Base-by-base conservation (phyloP, 2,329 filamentous ascomycete genomes). In the Parasarocladium wereldwijsianum region DNA sequence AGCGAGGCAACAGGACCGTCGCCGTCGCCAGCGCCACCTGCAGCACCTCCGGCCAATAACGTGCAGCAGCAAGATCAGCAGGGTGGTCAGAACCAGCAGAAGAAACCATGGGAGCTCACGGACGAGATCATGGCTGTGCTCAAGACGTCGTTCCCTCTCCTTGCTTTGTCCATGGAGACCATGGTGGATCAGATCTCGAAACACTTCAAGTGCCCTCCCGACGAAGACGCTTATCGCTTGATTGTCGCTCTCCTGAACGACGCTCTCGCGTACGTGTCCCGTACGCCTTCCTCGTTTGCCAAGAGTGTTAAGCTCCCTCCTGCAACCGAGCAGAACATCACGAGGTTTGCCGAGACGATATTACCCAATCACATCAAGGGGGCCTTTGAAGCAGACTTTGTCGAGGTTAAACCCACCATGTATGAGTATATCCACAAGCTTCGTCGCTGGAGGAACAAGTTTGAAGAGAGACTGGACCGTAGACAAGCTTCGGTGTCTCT, bases 151-250 rank as follows among this genome's bases (percentile, higher is more conserved):
- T 98, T 96, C 63, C 90, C 90, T 15, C 66, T 99, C 12, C 69
- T 99, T 42, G 90, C 92, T 8, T 62, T 96, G 24, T 94, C 87
- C 0, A 96, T 99, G 90, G 90, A 99, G 58, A 93, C 87, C 0
- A 98, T 96, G 85, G 86, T 96, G 17, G 90, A 98, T 49, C 87
- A 96, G 55, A 93, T 98, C 35, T 81, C 90, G 52, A 96, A 96
- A 63, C 80, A 96, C 55, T 98, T 98, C 70, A 98, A 98, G 58
- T 96, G 90, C 45, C 87, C 87, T 10, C 87, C 87, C 0, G 90
- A 99, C 44, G 90, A 99, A 51, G 90, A 99, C 58, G 92, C 90
- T 3, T 96, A 96, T 54, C 72, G 90, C 29, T 66, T 99, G 11
- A 98, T 98, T 40, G 87, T 96, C n/a, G 92, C 90, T 3, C 62